Percentiles rank a stretch among this genome's conserved stretches.
phyloP scores from a whole-genome alignment of 2,329 filamentous ascomycete genomes.

The Pyrenochaeta sp. region DNA sequence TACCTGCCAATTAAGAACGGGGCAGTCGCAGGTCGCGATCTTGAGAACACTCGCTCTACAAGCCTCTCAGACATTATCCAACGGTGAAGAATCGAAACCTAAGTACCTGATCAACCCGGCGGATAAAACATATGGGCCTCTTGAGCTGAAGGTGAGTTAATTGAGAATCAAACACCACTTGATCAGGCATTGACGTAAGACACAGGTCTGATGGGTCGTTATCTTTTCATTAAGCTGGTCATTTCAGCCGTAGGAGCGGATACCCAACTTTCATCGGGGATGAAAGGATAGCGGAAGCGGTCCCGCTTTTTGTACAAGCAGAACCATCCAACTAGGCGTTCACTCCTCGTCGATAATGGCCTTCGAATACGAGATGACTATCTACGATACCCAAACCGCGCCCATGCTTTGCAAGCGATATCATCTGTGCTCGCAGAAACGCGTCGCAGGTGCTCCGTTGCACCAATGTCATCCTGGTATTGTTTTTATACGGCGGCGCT shows the following conservation, averaged over 20 bases:
- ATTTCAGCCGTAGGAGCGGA: constrained; percentile 32
- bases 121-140: no score
- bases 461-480: neutral
- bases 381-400: neutral
- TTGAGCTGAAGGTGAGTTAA: no score
- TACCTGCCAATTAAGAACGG: no score
- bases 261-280: constrained; percentile 9
- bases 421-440: neutral
- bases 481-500: constrained; percentile 48
- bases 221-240: constrained; percentile 16
- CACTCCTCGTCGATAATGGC: constrained; percentile 1
- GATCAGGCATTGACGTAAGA: neutral
- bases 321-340: constrained; percentile 14
- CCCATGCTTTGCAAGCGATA: constrained; percentile 1
- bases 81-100: no score
- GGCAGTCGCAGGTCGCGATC: no score
- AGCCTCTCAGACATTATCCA: no score
- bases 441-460: neutral
- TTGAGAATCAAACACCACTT: no score
- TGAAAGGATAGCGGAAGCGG: constrained; percentile 13
- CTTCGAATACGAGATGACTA: constrained; percentile 4
- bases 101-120: no score
- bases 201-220: constrained; percentile 1
- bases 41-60: no score
- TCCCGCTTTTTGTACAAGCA: constrained; percentile 32